Base-by-base conservation (phyloP, 352 stramenopile species). In the Pseudoperonospora humuli region DNA sequence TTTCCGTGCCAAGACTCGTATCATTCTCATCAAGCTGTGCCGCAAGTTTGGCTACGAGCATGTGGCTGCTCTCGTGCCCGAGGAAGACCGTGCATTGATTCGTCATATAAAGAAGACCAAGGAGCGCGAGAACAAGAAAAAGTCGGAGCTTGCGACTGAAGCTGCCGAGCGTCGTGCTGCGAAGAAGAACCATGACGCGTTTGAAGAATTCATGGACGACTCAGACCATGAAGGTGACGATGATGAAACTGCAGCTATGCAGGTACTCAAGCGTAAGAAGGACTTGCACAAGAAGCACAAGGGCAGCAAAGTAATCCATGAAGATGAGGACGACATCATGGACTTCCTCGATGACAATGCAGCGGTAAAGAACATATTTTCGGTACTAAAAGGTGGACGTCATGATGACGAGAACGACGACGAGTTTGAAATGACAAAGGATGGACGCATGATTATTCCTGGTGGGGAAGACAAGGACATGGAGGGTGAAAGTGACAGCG, bases 91-190 rank as follows among this genome's bases (percentile, higher is more conserved):
- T 18, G 80, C 88, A 23, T 54, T 98, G 21, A 93, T 98, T 45
- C 95, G 86, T 51, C 90, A 98, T 65, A 97, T 98, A 54, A 91
- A 96, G 58, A 98, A 97, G 75, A 89, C 95, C 5, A 91, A 89
- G 28, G 86, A 97, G 47, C 78, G 89, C 29, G 83, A 91, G 42
- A 72, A 92, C 44, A 89, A 88, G 61, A 88, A 89, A 53, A 91
- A 94, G 49, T 74, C 71, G 10, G 75, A 93, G 36, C 78, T 86
- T 32, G 58, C 66, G 15, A 54, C 54, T 21, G 54, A 65, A 56
- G 59, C 59, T 56, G 59, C 59, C 21, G 54, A 69, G 35, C 54
- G 54, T 14, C 68, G 67, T 45, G 64, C 72, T 23, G 45, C 63
- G 8, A 64, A 72, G 38, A 72, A 76, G 54, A 77, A 81, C 43